These are phyloP conservation scores for Polyplosphaeria fusca DNA, from an alignment of 495 filamentous ascomycete species.

Conservation along the genomic window DNA sequence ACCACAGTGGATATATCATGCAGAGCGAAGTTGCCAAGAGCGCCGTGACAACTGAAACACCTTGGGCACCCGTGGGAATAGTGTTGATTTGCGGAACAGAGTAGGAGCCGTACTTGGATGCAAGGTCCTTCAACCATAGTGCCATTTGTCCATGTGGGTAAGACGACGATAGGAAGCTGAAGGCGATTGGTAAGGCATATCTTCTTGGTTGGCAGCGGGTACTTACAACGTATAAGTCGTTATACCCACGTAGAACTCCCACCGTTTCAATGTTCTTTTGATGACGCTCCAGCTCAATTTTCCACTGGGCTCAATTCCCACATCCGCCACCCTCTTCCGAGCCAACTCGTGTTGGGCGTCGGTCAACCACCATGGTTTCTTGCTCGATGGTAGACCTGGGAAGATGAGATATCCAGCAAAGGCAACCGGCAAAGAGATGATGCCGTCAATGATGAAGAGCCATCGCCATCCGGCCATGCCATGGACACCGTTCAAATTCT, in stretches of 20 bases:
- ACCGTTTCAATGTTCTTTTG: conserved; percentile 14
- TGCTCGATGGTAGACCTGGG: conserved; percentile 76
- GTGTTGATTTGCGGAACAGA: conserved; percentile 22
- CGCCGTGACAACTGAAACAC: conserved; percentile 18
- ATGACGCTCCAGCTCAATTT: conserved; percentile 10
- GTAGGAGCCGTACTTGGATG: conserved; percentile 10
- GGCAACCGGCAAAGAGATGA: conserved; percentile 51
- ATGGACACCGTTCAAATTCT: conserved; percentile 39
- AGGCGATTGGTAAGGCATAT: not conserved
- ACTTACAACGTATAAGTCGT: conserved; percentile 18
- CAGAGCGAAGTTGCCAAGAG: conserved; percentile 19
- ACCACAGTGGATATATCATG: conserved; percentile 24
- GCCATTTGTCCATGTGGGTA: conserved; percentile 26
- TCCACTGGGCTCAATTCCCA: conserved; percentile 16
- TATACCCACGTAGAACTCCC: conserved; percentile 24
- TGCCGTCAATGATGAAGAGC: conserved; percentile 78
- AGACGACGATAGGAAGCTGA: conserved; percentile 16
- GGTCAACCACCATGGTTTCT: conserved; percentile 37
- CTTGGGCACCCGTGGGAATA: conserved; percentile 23
- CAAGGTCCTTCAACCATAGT: conserved; percentile 20
- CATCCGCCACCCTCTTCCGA: conserved; percentile 3
- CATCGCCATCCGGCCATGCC: conserved; percentile 53
- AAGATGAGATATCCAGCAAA: conserved; percentile 57
- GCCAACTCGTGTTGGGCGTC: conserved; percentile 11
- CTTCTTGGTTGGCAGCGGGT: too few species aligned